These are phyloP conservation scores for Santalum album DNA, from an alignment of 164 flowering plant genomes.

Conservation along the genomic window DNA sequence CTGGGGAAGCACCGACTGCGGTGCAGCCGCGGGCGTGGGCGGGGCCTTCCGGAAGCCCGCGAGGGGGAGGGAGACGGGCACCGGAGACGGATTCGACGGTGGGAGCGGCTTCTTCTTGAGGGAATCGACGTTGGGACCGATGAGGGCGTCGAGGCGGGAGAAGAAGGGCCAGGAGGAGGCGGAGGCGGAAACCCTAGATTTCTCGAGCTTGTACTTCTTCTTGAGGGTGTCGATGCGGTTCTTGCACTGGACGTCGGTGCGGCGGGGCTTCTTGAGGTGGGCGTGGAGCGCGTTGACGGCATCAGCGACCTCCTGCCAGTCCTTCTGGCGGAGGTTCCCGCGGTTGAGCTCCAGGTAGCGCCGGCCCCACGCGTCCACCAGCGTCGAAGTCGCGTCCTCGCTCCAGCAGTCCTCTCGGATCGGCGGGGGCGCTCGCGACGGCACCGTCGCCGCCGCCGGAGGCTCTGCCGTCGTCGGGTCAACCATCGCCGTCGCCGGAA, in stretches of 20 bases:
- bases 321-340: constrained; percentile 82
- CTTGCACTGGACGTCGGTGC: constrained; percentile 91
- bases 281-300: constrained; percentile 70
- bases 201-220: constrained; percentile 91
- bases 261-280: constrained; percentile 43
- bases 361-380: constrained; percentile 79
- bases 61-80: constrained; percentile 5
- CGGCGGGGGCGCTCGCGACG: constrained; percentile 28
- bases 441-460: constrained; percentile 6
- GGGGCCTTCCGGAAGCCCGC: neutral
- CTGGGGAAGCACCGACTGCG: constrained; percentile 19
- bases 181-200: constrained; percentile 29
- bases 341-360: constrained; percentile 69
- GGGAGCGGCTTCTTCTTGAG: constrained; percentile 16
- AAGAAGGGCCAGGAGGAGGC: constrained; percentile 37
- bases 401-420: constrained; percentile 91
- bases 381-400: constrained; percentile 69
- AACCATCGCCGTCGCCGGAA: constrained; percentile 16
- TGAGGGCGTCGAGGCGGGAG: constrained; percentile 31
- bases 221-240: constrained; percentile 91
- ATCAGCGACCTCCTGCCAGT: constrained; percentile 89
- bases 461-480: constrained; percentile 14
- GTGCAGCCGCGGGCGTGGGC: constrained; percentile 15
- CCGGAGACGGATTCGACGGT: constrained; percentile 8
- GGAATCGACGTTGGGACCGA: constrained; percentile 22